Evolutionary conservation across 2,329 filamentous ascomycete species (phyloP).

Genomic region (Anthostomella pinea): DNA sequence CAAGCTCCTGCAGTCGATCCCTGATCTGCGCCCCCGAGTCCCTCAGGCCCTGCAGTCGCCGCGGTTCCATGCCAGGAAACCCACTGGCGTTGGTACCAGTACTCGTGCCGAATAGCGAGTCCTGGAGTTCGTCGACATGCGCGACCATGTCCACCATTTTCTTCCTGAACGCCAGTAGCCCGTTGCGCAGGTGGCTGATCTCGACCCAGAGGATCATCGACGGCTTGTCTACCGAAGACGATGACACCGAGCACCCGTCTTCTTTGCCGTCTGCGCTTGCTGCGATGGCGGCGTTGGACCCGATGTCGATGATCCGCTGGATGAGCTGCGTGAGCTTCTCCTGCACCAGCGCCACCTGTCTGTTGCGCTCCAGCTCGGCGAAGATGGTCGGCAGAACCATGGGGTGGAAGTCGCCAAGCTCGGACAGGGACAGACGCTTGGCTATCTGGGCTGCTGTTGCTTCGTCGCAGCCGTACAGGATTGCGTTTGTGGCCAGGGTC

Average conservation of each 20-base stretch:
- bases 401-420: slow-evolving; percentile 14
- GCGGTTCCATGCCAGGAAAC: slow-evolving; percentile 2
- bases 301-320: slow-evolving; percentile 14
- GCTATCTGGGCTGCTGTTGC: slow-evolving; percentile 9
- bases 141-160: slow-evolving; percentile 9
- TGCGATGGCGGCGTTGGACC: slow-evolving; percentile 2
- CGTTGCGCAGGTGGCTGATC: slow-evolving; percentile 6
- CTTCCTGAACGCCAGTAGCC: slow-evolving; percentile 5
- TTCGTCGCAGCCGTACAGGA: slow-evolving; percentile 21
- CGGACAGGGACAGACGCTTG: slow-evolving; percentile 9
- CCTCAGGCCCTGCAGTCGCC: slow-evolving; percentile 4
- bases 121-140: slow-evolving; percentile 6
- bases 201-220: slow-evolving; percentile 8
- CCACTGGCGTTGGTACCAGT: background rate
- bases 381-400: slow-evolving; percentile 18
- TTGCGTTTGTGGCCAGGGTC: slow-evolving; percentile 11
- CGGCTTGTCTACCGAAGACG: slow-evolving; percentile 1
- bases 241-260: background rate
- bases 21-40: slow-evolving; percentile 14
- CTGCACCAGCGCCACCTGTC: slow-evolving; percentile 7
- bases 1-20: slow-evolving; percentile 21
- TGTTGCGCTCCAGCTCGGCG: slow-evolving; percentile 20
- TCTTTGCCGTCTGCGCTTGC: background rate
- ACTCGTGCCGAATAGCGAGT: slow-evolving; percentile 1
- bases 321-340: slow-evolving; percentile 11